Evolutionary conservation across 2,329 filamentous ascomycete species (phyloP), one percentile per base, ranked within the genome.

Genomic region (Diaporthe ampelina): DNA sequence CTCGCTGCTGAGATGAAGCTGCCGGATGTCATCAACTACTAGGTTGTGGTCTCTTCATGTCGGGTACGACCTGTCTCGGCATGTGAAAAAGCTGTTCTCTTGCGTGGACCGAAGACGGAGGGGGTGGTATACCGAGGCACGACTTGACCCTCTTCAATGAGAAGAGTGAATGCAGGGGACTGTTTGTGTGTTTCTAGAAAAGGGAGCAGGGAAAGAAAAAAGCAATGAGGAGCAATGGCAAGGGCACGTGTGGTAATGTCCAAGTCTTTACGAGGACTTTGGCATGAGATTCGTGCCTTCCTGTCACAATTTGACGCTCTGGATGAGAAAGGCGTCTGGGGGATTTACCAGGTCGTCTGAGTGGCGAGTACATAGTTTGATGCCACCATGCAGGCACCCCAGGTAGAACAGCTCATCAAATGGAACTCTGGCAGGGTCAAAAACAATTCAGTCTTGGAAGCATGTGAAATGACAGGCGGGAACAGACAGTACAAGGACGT

Each of bases 181-280:
- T 6, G 15, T 26, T 43, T 7, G 35, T 24, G 21, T 43, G 13
- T 17, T 15, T 7, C 5, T 10, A 19, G 19, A 50, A 17, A 70
- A 21, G 9, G 26, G 13, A 19, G 10, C 43, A 15, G 13, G 15
- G 54, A 29, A 19, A 15, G 54, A 29, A 19, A 15, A 15, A 37
- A 13, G 10, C 15, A 24, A 35, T 43, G 43, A 35, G 67, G 70
- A 75, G 69, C 70, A 65, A 73, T 68, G 69, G 79, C 79, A 2
- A 76, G 78, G 26, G 9, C 9, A n/a, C 4, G 9, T 15, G 45
- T n/a, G 40, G n/a, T 40, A 26, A 52, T n/a, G 1, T 40, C 15
- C 40, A 17, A 17, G 15, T 19, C 17, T 7, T 43, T 43, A 43
- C 40, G 40, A 43, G 40, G 15, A 43, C 40, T 43, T 43, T 43